phyloP scores from a whole-genome alignment of 805 yeast genomes.

The Candida chauliodis region DNA sequence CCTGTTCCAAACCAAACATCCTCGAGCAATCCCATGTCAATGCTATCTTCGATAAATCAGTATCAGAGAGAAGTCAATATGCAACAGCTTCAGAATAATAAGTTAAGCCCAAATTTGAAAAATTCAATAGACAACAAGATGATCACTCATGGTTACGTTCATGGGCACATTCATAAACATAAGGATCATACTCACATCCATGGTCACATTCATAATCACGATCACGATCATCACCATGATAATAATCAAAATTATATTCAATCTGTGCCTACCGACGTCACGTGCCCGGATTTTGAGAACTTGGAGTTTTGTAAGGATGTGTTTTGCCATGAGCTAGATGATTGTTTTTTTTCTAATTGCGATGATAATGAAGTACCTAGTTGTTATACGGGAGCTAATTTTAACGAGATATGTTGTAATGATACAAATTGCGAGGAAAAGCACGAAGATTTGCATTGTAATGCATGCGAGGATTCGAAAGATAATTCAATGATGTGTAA shows the following conservation, averaged over 20 bases:
- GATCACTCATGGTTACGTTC: slow-evolving; percentile 52
- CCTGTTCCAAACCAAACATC: too few species aligned
- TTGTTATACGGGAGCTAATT: slow-evolving; percentile 3
- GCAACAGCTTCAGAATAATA: too few species aligned
- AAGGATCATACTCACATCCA: slow-evolving; percentile 60
- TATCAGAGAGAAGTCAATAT: too few species aligned
- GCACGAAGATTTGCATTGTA: background rate
- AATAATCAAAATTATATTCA: too few species aligned
- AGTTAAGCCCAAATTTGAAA: too few species aligned
- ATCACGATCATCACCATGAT: slow-evolving; percentile 24
- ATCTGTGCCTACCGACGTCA: slow-evolving; percentile 2
- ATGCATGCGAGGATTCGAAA: background rate
- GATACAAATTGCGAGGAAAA: slow-evolving; percentile 7
- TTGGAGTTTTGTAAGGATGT: slow-evolving; percentile 35
- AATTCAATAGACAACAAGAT: background rate
- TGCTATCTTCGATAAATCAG: too few species aligned
- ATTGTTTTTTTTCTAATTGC: slow-evolving; percentile 38
- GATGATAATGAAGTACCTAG: slow-evolving; percentile 16
- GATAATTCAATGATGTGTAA: slow-evolving; percentile 4
- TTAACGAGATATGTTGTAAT: slow-evolving; percentile 9
- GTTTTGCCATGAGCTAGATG: slow-evolving; percentile 42
- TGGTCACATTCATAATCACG: slow-evolving; percentile 62
- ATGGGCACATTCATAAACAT: slow-evolving; percentile 65
- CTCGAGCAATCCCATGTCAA: too few species aligned
- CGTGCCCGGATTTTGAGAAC: slow-evolving; percentile 29